Percentiles rank a stretch among this genome's conserved stretches.
These are phyloP conservation scores for Pythium rhizo-oryzae DNA, from an alignment of 352 stramenopile species.

Conservation along the genomic window DNA sequence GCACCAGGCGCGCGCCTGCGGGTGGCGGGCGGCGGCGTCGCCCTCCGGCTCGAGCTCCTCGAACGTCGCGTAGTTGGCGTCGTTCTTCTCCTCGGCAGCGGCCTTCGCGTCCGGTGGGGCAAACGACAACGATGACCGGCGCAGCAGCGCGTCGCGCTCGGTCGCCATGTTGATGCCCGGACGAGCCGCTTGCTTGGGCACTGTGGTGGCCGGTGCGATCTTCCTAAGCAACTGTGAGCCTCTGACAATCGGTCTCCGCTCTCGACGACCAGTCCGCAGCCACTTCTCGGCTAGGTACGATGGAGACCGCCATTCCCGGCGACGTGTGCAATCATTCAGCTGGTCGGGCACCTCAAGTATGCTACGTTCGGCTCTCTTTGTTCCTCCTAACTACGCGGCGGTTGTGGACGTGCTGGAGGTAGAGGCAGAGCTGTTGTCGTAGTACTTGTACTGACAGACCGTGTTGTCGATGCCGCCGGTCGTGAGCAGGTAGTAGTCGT, in stretches of 20 bases:
- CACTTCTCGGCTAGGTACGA: slow-evolving; percentile 5
- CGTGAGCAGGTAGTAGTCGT: slow-evolving; percentile 75
- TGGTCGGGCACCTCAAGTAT: background rate
- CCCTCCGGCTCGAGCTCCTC: background rate
- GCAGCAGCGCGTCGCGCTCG: slow-evolving; percentile 14
- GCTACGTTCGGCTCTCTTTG: background rate
- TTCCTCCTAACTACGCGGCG: background rate
- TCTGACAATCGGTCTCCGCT: no score
- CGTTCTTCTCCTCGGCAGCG: background rate
- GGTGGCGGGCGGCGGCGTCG: background rate
- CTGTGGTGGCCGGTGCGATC: background rate
- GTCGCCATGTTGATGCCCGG: background rate
- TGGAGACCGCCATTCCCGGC: background rate
- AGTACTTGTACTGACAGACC: slow-evolving; percentile 75
- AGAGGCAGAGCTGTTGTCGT: no score
- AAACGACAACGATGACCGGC: background rate
- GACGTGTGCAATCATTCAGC: background rate
- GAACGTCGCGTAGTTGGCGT: slow-evolving; percentile 9
- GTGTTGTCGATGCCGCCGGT: slow-evolving; percentile 72
- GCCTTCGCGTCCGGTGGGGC: background rate
- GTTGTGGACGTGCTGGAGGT: background rate
- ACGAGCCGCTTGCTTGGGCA: no score
- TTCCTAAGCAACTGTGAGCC: background rate
- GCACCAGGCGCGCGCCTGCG: slow-evolving; percentile 15
- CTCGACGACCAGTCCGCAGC: background rate